Evolutionary conservation across 2,329 filamentous ascomycete genomes (phyloP), one percentile per base, ranked within the genome.

Genomic region (Monosporascus sp.): DNA sequence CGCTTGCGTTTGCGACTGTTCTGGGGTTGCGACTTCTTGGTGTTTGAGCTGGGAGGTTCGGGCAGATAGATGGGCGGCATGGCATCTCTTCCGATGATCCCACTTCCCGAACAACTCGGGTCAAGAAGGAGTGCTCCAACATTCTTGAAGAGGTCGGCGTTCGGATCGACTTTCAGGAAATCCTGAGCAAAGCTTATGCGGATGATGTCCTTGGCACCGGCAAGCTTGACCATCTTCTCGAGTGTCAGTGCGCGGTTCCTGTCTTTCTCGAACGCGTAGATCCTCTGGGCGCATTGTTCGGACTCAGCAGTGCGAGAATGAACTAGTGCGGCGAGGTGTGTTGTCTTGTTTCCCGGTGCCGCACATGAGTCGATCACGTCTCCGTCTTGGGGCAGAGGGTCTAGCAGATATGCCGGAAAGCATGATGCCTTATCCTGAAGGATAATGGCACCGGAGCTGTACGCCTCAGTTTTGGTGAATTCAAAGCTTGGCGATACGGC

Each of bases 341-440:
- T 97, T 1, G 94, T 97, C 73, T 99, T 99, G 71, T 99, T 99
- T 6, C 94, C 94, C 1, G 94, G 94, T 1, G 94, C 94, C 0
- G 94, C 90, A 68, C 93, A 97, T 0, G 90, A 90, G 70, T 99
- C 94, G n/a, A 97, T 83, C 8, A 95, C 76, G 64, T 94, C 85
- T 24, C 90, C 90, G 59, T 87, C 82, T 53, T 82, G 76, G 8
- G 83, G 74, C 0, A 73, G 74, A 0, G 88, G 84, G 50, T 96
- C 79, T 0, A 99, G 76, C 3, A 99, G 76, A 66, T 94, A 94
- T 1, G 93, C 94, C 0, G 94, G 94, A 65, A 99, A 97, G 67
- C 94, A 99, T 1, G 92, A 97, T 0, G 94, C 93, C 71, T 97
- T 97, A 66, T 97, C 94, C 69, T 99, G 94, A 24, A 97, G 76